Percentiles rank a stretch among this genome's conserved stretches.
Evolutionary conservation across 2,329 filamentous ascomycete genomes (phyloP).

Genomic region (Colletotrichum phormii): DNA sequence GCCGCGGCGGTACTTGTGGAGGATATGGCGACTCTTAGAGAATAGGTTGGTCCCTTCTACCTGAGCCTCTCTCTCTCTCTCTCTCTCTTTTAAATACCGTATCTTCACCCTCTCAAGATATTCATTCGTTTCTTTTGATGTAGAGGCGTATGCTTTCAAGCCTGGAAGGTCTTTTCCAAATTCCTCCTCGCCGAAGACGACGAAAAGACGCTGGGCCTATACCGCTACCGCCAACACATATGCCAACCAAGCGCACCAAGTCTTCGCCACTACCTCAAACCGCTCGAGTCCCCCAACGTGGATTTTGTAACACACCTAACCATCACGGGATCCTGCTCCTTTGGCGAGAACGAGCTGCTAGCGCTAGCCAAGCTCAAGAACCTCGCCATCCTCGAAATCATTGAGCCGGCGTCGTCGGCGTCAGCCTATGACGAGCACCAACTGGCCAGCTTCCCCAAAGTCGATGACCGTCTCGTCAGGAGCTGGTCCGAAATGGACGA

Average conservation of each 20-base stretch:
- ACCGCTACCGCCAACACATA: slow-evolving; percentile 54
- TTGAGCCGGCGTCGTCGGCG: slow-evolving; percentile 46
- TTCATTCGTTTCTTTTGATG: not conserved
- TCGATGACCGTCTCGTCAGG: slow-evolving; percentile 59
- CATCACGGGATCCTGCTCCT: slow-evolving; percentile 50
- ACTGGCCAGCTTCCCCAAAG: slow-evolving; percentile 45
- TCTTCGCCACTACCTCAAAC: slow-evolving; percentile 51
- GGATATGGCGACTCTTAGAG: slow-evolving; percentile 54
- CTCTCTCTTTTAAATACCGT: not conserved
- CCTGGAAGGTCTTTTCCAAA: slow-evolving; percentile 54
- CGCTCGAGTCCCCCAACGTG: slow-evolving; percentile 48
- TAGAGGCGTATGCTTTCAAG: slow-evolving; percentile 52
- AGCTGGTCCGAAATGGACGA: slow-evolving; percentile 55
- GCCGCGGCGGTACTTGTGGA: slow-evolving; percentile 49
- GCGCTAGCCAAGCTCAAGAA: slow-evolving; percentile 56
- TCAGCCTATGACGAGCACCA: slow-evolving; percentile 38
- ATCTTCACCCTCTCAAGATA: not conserved
- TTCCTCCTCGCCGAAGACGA: slow-evolving; percentile 46
- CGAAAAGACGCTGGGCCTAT: slow-evolving; percentile 50
- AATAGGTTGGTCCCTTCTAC: slow-evolving; percentile 48
- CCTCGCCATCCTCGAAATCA: slow-evolving; percentile 60
- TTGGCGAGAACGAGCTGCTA: slow-evolving; percentile 53
- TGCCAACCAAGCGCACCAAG: slow-evolving; percentile 47
- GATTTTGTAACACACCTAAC: slow-evolving; percentile 56
- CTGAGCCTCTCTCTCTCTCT: not conserved